These are phyloP conservation scores for Diaporthe humulicola DNA, from an alignment of 2,329 filamentous ascomycete genomes.

Conservation along the genomic window DNA sequence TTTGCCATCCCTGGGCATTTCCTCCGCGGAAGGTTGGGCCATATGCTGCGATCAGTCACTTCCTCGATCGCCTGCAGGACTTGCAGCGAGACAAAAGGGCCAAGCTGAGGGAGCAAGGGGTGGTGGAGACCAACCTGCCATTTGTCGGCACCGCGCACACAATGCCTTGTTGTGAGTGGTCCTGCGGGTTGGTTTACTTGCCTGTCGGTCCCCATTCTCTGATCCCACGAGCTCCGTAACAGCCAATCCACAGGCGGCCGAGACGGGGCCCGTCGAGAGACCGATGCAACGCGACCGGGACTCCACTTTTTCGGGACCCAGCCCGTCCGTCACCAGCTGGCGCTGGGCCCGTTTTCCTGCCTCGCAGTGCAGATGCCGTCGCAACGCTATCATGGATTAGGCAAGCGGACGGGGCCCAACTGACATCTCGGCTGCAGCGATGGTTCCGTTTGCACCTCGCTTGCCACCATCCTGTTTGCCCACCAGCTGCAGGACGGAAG, in stretches of 20 bases:
- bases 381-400: conserved; percentile 27
- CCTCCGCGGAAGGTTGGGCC: conserved; percentile 20
- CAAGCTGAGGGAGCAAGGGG: conserved; percentile 28
- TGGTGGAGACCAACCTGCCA: conserved; percentile 24
- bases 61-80: conserved; percentile 29
- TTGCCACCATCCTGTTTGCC: conserved; percentile 13
- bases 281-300: conserved; percentile 33
- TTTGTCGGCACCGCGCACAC: conserved; percentile 22
- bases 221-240: conserved; percentile 19
- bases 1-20: conserved; percentile 25
- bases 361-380: conserved; percentile 21
- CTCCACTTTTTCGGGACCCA: conserved; percentile 22
- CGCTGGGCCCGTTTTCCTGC: conserved; percentile 22
- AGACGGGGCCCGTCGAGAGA: conserved; percentile 27
- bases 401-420: conserved; percentile 22
- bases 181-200: background rate
- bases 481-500: conserved; percentile 13
- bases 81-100: conserved; percentile 19
- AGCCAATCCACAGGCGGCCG: conserved; percentile 31
- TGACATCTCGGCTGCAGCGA: conserved; percentile 9
- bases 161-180: conserved; percentile 27
- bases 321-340: conserved; percentile 21
- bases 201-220: conserved; percentile 25
- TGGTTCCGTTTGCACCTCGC: background rate
- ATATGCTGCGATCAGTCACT: conserved; percentile 29